Evolutionary conservation across 441 rosid genomes (phyloP), one percentile per base, ranked within the genome.

Genomic region (Eruca vesicaria): DNA sequence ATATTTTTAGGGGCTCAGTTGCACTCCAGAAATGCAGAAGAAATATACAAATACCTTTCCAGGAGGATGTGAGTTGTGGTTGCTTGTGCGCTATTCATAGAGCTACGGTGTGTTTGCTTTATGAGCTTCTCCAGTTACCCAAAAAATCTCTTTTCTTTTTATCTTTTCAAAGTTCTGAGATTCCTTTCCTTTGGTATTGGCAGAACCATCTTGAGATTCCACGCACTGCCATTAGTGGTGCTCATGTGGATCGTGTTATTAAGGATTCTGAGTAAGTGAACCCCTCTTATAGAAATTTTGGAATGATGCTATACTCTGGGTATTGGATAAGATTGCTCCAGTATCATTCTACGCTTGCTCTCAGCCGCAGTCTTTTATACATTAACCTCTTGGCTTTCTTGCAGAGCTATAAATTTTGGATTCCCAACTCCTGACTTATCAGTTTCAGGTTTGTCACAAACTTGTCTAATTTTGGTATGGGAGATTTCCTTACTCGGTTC

Each of bases 181-280:
- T 66, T 50, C n/a, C 15, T 63, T 35, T 33, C 48, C 53, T 65
- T 10, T 69, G 18, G 77, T 77, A 50, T 82, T 79, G 72, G 79
- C 88, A 95, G 99, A 95, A 95, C 77, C 99, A 93, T 87, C 99
- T 95, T 80, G 98, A 95, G 85, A 50, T 97, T 93, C 67, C 99
- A 91, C 76, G 98, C 97, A 97, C 28, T 53, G 58, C 28, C 58
- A 53, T 1, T 14, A 53, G 28, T 53, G 28, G n/a, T 19, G 98
- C 94, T 59, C 81, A 76, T 80, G 95, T 93, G 65, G 98, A 95
- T 83, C 89, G 88, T 86, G 85, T 91, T 73, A 86, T 95, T 72
- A 93, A 93, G 74, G 99, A 95, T 78, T 98, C 98, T 10, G 98
- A 93, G 99, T 93, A 90, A 79, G 89, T 19, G 45, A 57, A 23